Conservation (phyloP, 768 basidiomycete genomes). For the Rhodotorula babjevae region DNA sequence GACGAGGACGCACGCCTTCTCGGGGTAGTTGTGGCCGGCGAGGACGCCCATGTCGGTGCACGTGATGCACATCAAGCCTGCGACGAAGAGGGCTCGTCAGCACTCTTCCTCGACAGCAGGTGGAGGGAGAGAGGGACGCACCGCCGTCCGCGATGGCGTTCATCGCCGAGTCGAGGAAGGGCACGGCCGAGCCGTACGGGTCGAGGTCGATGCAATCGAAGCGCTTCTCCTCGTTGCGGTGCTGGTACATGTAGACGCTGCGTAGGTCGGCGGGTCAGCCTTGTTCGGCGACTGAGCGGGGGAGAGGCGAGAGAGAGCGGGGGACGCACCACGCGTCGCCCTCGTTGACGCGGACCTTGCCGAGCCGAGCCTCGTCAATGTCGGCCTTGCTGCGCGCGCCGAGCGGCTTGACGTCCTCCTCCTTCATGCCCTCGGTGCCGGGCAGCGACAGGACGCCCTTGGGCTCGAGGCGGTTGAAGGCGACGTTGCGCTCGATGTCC, state of each 20-base stretch:
- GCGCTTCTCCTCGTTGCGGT: conserved; percentile 64
- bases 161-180: conserved; percentile 91
- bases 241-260: conserved; percentile 84
- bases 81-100: not conserved
- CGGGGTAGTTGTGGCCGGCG: conserved; percentile 87
- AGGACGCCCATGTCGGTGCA: conserved; percentile 94
- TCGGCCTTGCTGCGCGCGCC: conserved; percentile 14
- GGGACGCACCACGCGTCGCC: conserved; percentile 81
- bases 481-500: conserved; percentile 80
- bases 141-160: conserved; percentile 85
- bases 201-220: conserved; percentile 97
- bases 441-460: conserved; percentile 8
- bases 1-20: conserved; percentile 75
- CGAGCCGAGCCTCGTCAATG: conserved; percentile 38
- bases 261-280: not conserved
- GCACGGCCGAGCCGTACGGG: conserved; percentile 94
- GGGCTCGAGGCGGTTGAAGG: conserved; percentile 63
- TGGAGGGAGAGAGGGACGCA: conserved; percentile 41
- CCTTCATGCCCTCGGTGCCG: not conserved
- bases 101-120: not conserved
- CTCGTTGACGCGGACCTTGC: conserved; percentile 75
- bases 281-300: no score
- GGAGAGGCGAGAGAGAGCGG: not conserved
- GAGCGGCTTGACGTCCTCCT: conserved; percentile 17
- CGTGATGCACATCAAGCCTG: conserved; percentile 87